These are phyloP conservation scores for Mycena citricolor DNA, from an alignment of 1,284 basidiomycete genomes.

Conservation along the genomic window DNA sequence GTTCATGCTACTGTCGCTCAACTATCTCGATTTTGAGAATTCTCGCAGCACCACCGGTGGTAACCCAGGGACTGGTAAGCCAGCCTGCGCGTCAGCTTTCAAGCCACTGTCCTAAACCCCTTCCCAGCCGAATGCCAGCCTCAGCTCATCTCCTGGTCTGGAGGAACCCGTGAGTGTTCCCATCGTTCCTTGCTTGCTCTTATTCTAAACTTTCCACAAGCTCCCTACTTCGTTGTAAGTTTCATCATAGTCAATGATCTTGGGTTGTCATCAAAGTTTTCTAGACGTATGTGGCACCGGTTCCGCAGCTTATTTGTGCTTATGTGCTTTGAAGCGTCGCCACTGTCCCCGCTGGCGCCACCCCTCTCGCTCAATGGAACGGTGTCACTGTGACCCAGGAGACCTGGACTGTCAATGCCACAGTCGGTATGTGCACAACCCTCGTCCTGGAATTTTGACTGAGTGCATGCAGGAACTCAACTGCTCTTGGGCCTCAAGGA, in stretches of 20 bases:
- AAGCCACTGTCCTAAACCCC: slow-evolving; percentile 15
- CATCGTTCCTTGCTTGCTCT: slow-evolving; percentile 2
- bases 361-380: slow-evolving; percentile 41
- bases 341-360: slow-evolving; percentile 35
- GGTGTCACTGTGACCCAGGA: slow-evolving; percentile 34
- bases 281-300: slow-evolving; percentile 28
- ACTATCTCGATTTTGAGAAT: too few relatives aligned
- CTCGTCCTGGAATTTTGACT: neutral
- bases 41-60: slow-evolving; percentile 3
- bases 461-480: slow-evolving; percentile 9
- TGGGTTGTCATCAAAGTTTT: slow-evolving; percentile 10
- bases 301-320: slow-evolving; percentile 16
- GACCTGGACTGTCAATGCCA: slow-evolving; percentile 48
- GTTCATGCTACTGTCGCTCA: slow-evolving; percentile 26
- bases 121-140: slow-evolving; percentile 54
- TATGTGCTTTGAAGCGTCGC: slow-evolving; percentile 40
- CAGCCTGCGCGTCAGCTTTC: slow-evolving; percentile 15
- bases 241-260: slow-evolving; percentile 1
- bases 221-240: slow-evolving; percentile 53
- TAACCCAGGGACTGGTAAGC: slow-evolving; percentile 10
- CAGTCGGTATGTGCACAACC: slow-evolving; percentile 34
- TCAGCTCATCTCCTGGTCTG: slow-evolving; percentile 45
- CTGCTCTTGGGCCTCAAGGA: slow-evolving; percentile 18
- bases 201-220: slow-evolving; percentile 31
- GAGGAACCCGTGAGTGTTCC: slow-evolving; percentile 47